Base-by-base conservation (phyloP, 768 basidiomycete genomes). In the Lactarius indigo region DNA sequence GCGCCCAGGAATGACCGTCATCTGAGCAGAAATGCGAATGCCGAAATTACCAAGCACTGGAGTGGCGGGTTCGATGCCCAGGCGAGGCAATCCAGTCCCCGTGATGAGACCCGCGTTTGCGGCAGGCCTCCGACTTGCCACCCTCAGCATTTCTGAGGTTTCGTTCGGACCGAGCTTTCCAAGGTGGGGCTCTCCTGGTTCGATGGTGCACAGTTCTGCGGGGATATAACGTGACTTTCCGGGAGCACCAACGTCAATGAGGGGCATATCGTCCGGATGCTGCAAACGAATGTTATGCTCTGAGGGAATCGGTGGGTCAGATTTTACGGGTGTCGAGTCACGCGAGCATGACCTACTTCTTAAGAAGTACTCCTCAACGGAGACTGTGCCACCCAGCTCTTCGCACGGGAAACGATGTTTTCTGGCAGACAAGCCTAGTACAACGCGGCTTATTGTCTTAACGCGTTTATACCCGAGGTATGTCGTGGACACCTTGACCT, bases 131-230 rank as follows among this genome's bases (percentile, higher is more conserved):
- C 87, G 86, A 75, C 87, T 89, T 0, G 91, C 91, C 62, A 78
- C 78, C 50, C 78, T 79, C 64, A 93, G 88, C 91, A 93, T 92
- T n/a, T 79, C 75, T 0, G 85, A 77, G 0, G 89, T 90, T 71
- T 89, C 86, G 7, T 72, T 78, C n/a, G 84, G 84, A 63, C 75
- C 81, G 2, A 92, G 84, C 65, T 81, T 85, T 7, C 84, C 87
- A 26, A 81, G 80, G 78, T 84, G 90, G 0, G 87, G 78, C 68
- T 84, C 84, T 8, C 86, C 86, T 0, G 82, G 75, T 12, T 80
- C 74, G 59, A 93, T 89, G 28, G 83, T 77, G 77, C 91, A 92
- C 1, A 93, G 59, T 73, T 93, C 91, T 0, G 88, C 85, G 0
- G 91, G 91, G 1, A 91, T 75, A 70, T 75, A 84, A 52, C 74